Percentiles rank a stretch among this genome's conserved stretches.
Conservation (phyloP, 495 filamentous ascomycete genomes). For the Friedmanniomyces simplex region DNA sequence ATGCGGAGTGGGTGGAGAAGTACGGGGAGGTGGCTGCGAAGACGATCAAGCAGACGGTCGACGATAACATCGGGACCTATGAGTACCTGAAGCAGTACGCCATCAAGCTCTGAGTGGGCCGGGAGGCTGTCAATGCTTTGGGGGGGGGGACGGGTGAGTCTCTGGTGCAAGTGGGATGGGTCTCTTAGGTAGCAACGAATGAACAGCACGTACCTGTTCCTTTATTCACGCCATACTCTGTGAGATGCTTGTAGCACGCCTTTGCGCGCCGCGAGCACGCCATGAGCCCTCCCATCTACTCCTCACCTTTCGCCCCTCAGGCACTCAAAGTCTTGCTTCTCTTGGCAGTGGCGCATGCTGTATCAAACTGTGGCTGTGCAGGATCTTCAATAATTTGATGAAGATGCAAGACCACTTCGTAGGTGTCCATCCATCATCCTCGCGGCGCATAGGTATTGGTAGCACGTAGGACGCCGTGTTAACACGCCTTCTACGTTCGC, state of each 20-base stretch:
- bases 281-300: too few species aligned
- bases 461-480: too few species aligned
- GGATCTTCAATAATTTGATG: too few species aligned
- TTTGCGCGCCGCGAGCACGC: not conserved
- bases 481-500: not conserved
- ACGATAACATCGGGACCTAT: slow-evolving; percentile 74
- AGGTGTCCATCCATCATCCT: too few species aligned
- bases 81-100: slow-evolving; percentile 87
- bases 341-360: not conserved
- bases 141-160: not conserved
- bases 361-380: too few species aligned
- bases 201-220: not conserved
- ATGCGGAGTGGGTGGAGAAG: slow-evolving; percentile 70
- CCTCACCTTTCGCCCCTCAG: not conserved
- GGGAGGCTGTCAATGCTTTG: not conserved
- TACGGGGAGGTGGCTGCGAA: slow-evolving; percentile 68
- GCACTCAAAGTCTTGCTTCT: not conserved
- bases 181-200: not conserved
- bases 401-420: too few species aligned
- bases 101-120: slow-evolving; percentile 41
- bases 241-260: not conserved
- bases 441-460: too few species aligned
- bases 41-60: slow-evolving; percentile 64
- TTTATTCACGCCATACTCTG: not conserved
- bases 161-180: not conserved